These are phyloP conservation scores for Allium cepa DNA, from an alignment of 106 monocot species.

Conservation along the genomic window DNA sequence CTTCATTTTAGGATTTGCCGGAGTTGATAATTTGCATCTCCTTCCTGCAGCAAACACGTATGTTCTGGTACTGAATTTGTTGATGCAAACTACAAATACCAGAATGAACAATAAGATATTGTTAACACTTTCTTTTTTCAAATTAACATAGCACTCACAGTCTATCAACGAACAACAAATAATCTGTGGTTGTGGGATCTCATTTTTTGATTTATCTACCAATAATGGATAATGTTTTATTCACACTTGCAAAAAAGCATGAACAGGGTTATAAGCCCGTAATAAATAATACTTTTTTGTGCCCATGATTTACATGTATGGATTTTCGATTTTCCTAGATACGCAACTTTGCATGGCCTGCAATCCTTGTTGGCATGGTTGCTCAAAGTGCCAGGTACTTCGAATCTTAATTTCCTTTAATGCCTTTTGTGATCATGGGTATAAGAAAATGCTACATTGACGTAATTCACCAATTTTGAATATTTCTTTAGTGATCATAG, in stretches of 20 bases:
- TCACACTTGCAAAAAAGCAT: no score
- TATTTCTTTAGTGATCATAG: no score
- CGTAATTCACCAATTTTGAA: no score
- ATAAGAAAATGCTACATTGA: no score
- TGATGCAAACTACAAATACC: no score
- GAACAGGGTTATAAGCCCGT: no score
- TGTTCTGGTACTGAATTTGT: constrained; percentile 44
- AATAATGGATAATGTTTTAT: background rate
- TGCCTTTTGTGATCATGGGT: no score
- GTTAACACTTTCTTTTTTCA: background rate
- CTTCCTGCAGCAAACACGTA: constrained; percentile 82
- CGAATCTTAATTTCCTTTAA: background rate
- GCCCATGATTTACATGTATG: constrained; percentile 1
- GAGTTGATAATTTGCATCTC: constrained; percentile 66
- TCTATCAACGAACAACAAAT: background rate
- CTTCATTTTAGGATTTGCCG: constrained; percentile 66
- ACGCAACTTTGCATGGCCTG: constrained; percentile 91
- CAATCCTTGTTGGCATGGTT: constrained; percentile 94
- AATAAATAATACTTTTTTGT: no score
- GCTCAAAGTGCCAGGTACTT: constrained; percentile 99
- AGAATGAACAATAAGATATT: background rate
- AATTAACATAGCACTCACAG: background rate
- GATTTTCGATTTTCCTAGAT: constrained; percentile 33
- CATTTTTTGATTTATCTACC: background rate
- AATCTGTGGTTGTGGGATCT: background rate